Evolutionary conservation across 495 filamentous ascomycete genomes (phyloP).

Genomic region (Penicillium egyptiacum): DNA sequence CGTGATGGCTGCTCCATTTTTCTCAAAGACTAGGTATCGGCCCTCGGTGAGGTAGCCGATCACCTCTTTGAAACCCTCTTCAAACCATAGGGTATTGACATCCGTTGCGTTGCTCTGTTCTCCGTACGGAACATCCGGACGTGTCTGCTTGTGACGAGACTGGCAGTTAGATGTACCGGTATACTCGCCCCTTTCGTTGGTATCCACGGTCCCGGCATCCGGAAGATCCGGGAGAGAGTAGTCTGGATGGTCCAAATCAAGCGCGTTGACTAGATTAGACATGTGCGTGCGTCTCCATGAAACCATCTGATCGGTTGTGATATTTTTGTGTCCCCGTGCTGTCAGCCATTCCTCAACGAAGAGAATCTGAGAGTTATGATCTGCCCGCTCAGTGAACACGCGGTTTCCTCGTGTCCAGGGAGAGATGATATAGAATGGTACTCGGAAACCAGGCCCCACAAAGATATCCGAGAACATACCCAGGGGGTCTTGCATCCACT

Average conservation of each 20-base stretch:
- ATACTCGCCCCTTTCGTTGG: slow-evolving; percentile 37
- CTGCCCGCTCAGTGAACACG: slow-evolving; percentile 56
- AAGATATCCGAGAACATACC: slow-evolving; percentile 48
- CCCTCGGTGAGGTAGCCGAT: slow-evolving; percentile 55
- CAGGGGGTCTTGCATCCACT: slow-evolving; percentile 57
- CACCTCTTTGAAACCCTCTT: slow-evolving; percentile 54
- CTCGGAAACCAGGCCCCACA: slow-evolving; percentile 51
- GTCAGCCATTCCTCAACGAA: slow-evolving; percentile 56
- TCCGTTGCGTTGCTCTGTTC: slow-evolving; percentile 35
- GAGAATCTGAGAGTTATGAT: slow-evolving; percentile 58
- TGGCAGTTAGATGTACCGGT: slow-evolving; percentile 47
- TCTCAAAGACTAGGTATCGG: slow-evolving; percentile 44
- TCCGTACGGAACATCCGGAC: slow-evolving; percentile 52
- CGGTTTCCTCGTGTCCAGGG: slow-evolving; percentile 57
- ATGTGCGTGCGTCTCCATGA: slow-evolving; percentile 55
- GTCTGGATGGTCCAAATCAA: slow-evolving; percentile 54
- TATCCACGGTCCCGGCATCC: slow-evolving; percentile 39
- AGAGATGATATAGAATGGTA: slow-evolving; percentile 57
- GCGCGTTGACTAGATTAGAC: slow-evolving; percentile 53
- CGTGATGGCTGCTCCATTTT: slow-evolving; percentile 33
- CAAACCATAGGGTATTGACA: slow-evolving; percentile 39
- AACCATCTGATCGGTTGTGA: slow-evolving; percentile 50
- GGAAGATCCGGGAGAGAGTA: slow-evolving; percentile 47
- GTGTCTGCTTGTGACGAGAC: slow-evolving; percentile 30
- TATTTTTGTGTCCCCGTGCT: slow-evolving; percentile 49